phyloP scores from a whole-genome alignment of 1,284 basidiomycete genomes.

The Cutaneotrichosporon spelunceum region DNA sequence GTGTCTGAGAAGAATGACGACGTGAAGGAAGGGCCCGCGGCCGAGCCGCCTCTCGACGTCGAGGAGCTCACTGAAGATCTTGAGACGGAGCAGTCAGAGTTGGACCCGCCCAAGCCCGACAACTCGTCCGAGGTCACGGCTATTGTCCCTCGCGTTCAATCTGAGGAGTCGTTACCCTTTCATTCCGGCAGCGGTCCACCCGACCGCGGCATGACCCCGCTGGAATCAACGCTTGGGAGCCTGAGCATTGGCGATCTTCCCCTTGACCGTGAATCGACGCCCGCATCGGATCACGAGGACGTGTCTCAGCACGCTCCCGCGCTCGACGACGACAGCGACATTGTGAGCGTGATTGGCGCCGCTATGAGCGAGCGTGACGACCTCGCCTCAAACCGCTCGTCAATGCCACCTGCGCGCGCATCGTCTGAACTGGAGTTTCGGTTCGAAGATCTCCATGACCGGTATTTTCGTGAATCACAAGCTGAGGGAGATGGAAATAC shows the following conservation, averaged over 20 bases:
- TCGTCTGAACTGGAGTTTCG: conserved; percentile 25
- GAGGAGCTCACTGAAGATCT: conserved; percentile 1
- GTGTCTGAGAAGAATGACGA: neutral
- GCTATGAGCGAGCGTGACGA: conserved; percentile 12
- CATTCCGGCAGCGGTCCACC: neutral
- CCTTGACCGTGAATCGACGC: conserved; percentile 10
- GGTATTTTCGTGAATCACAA: conserved; percentile 17
- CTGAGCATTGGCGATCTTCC: neutral
- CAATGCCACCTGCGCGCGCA: conserved; percentile 22
- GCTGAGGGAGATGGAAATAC: conserved; percentile 2
- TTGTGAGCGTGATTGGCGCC: conserved; percentile 19
- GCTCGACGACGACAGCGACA: conserved; percentile 22
- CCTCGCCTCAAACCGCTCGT: conserved; percentile 13
- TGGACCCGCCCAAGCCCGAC: conserved; percentile 5
- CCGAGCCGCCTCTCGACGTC: neutral
- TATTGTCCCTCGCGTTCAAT: neutral
- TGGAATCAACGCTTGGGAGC: neutral
- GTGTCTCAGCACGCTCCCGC: conserved; percentile 5
- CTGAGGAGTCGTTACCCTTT: neutral
- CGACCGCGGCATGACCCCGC: conserved; percentile 6
- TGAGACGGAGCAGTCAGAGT: neutral
- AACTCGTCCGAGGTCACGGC: conserved; percentile 1
- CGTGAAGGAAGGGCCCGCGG: neutral
- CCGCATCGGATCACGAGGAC: conserved; percentile 1
- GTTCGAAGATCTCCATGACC: conserved; percentile 24